Evolutionary conservation across 371 early-diverging fungal genomes (phyloP).

Genomic region (Synchytrium microbalum): DNA sequence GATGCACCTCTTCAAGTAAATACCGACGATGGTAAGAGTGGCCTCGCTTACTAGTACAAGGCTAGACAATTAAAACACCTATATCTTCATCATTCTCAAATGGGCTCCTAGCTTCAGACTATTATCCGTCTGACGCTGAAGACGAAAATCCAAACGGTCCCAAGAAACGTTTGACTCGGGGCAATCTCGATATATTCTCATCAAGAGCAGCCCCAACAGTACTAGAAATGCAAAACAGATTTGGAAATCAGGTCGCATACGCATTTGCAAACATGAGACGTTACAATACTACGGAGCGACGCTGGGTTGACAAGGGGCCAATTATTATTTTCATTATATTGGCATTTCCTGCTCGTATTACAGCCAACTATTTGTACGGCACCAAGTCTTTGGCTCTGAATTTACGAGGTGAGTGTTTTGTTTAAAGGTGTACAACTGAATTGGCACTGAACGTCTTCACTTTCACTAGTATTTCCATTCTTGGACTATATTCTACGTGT

Average conservation of each 20-base stretch:
- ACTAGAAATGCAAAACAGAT: background rate
- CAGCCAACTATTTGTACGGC: background rate
- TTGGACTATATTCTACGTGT: background rate
- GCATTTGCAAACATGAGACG: background rate
- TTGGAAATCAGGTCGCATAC: background rate
- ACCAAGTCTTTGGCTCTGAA: background rate
- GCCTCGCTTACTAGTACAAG: no score
- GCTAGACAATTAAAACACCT: no score
- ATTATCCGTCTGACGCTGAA: background rate
- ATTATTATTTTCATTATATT: background rate
- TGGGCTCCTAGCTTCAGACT: background rate
- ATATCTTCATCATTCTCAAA: background rate
- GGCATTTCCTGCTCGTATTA: background rate
- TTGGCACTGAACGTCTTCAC: background rate
- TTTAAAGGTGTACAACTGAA: background rate
- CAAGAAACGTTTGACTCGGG: background rate
- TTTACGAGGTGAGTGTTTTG: background rate
- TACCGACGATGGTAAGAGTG: background rate
- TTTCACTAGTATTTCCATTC: background rate
- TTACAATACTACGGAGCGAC: background rate
- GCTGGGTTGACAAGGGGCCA: background rate
- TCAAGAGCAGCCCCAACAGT: background rate
- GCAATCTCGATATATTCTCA: background rate
- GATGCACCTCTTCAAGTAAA: background rate
- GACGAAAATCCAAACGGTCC: background rate